Base-by-base conservation (phyloP, 345 rosid genomes). In the Populus tremula region DNA sequence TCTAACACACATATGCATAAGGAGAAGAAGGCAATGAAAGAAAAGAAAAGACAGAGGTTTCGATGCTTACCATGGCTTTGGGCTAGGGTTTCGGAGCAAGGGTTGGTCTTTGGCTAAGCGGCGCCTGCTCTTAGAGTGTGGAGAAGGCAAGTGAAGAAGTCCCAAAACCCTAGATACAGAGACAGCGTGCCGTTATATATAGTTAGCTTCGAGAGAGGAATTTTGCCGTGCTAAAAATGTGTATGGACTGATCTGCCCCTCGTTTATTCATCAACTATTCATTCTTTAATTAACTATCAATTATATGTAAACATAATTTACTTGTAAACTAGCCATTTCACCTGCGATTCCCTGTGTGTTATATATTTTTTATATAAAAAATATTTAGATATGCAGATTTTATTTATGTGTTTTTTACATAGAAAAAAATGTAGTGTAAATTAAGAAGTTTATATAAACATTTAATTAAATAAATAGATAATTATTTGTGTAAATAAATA, bases 31-130 rank as follows among this genome's bases (percentile, higher is more conserved):
- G 29, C 11, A 1, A 0, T 8, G 35, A 63, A 9, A n/a, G 69
- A 63, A 9, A 21, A n/a, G 4, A 8, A 27, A 8, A 31, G 23
- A 6, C 43, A 25, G 11, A 10, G 36, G 27, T n/a, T n/a, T 11
- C 12, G 14, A 25, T 6, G 50, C 77, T 68, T 61, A 73, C 81
- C 81, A 79, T 79, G 68, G 81, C 45, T 68, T 10, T 38, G 33
- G 54, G 29, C 75, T 73, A 71, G 70, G 77, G 81, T 71, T 63
- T 64, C 39, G 49, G 70, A 35, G 16, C 38, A 14, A 63, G 62
- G 62, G 80, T 9, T 16, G 35, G 25, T 39, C 43, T 38, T 69
- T 61, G 25, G 31, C 71, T 64, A 7, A 4, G 75, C 71, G 76
- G 76, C 80, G 71, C 71, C 75, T n/a, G 10, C n/a, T 39, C 21